A percentile compares a stretch with the other conserved stretches of the same genome.
Evolutionary conservation across 345 rosid genomes (phyloP).

Genomic region (Salix brachista): DNA sequence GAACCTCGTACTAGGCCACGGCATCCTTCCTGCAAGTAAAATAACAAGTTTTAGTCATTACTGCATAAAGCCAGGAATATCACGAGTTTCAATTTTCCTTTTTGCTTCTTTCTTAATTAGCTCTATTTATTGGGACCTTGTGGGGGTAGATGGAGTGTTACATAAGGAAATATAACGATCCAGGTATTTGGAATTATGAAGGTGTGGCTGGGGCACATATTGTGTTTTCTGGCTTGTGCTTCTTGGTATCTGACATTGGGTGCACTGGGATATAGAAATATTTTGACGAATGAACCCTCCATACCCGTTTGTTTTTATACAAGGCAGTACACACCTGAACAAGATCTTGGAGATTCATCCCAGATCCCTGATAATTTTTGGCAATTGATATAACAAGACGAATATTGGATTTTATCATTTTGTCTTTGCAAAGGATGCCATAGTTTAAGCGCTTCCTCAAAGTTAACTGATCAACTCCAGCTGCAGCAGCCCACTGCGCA

Average conservation of each 20-base stretch:
- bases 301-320: not conserved
- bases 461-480: conserved; percentile 68
- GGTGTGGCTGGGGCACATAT: not conserved
- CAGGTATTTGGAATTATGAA: too few species aligned
- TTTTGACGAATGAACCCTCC: not conserved
- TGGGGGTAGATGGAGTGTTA: not conserved
- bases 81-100: not conserved
- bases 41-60: conserved; percentile 9
- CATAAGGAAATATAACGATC: too few species aligned
- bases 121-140: not conserved
- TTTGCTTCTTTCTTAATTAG: not conserved
- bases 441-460: conserved; percentile 63
- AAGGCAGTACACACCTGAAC: conserved; percentile 62
- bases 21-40: conserved; percentile 72
- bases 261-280: not conserved
- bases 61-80: not conserved
- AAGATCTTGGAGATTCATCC: conserved; percentile 92
- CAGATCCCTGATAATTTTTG: conserved; percentile 81
- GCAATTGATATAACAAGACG: conserved; percentile 97
- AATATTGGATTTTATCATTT: conserved; percentile 88
- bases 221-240: not conserved
- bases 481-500: conserved; percentile 91
- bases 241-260: not conserved
- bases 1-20: conserved; percentile 86
- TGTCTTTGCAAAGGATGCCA: conserved; percentile 78